These are phyloP conservation scores for Trichosanthes cucumerina DNA, from an alignment of 306 rosid genomes.

Conservation along the genomic window DNA sequence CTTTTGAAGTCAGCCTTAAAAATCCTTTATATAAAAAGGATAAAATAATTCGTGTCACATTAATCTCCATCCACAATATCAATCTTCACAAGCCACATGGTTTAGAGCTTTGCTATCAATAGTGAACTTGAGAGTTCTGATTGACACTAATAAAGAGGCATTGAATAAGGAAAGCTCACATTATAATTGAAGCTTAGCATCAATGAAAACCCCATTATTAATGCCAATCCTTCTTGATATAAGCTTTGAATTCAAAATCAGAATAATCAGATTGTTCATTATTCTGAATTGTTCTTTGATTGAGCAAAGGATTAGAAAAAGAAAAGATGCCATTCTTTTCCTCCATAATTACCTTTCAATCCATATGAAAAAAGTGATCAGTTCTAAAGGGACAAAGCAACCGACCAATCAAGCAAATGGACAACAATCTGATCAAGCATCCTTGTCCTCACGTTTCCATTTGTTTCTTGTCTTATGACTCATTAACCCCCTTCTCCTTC, in stretches of 20 bases:
- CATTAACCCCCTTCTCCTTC: slow-evolving; percentile 24
- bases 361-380: slow-evolving; percentile 14
- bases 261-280: neutral
- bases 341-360: neutral
- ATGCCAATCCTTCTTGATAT: neutral
- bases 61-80: neutral
- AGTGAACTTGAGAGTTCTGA: neutral
- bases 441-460: slow-evolving; percentile 21
- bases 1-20: neutral
- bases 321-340: slow-evolving; percentile 7
- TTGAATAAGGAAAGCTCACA: neutral
- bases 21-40: neutral
- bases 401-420: slow-evolving; percentile 43
- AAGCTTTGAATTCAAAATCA: neutral
- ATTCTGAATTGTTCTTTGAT: slow-evolving; percentile 1
- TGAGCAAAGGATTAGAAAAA: neutral
- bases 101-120: neutral
- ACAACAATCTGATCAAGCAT: slow-evolving; percentile 31
- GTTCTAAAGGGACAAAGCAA: slow-evolving; percentile 27
- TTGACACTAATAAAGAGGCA: neutral
- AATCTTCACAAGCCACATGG: neutral
- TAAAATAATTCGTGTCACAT: neutral
- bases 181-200: neutral
- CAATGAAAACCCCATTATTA: neutral
- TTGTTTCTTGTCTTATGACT: slow-evolving; percentile 25